These are phyloP conservation scores for Carex arenaria DNA, from an alignment of 202 grass and related monocot species.

Conservation along the genomic window DNA sequence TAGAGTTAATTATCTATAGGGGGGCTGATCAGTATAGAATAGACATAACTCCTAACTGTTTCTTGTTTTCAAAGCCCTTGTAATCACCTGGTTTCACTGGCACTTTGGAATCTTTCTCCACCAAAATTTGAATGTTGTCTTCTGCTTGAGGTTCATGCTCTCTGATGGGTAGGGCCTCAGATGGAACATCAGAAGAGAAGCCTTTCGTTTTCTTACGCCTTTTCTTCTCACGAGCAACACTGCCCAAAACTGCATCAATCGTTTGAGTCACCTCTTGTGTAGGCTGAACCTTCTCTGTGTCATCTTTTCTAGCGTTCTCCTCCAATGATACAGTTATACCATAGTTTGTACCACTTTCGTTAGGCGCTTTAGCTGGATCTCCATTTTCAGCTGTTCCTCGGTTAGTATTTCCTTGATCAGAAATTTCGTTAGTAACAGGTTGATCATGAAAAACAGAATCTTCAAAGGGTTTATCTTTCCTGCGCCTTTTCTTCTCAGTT, in stretches of 20 bases:
- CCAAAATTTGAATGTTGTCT: not conserved
- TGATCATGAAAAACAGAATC: not conserved
- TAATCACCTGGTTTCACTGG: conserved; percentile 15
- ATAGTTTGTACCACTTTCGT: not conserved
- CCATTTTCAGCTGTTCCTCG: conserved; percentile 23
- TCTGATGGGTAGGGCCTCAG: conserved; percentile 18
- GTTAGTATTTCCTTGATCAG: not conserved
- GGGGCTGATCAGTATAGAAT: not conserved
- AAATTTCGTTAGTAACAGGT: not conserved
- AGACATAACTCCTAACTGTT: not conserved
- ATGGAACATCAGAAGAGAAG: conserved; percentile 19
- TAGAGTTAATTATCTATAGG: not conserved
- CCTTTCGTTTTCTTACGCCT: conserved; percentile 20
- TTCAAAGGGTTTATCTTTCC: not conserved
- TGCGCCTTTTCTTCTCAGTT: not conserved
- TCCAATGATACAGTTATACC: conserved; percentile 27
- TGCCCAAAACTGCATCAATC: not conserved
- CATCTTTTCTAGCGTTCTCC: conserved; percentile 21
- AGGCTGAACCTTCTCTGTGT: not conserved
- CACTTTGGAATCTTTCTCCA: not conserved
- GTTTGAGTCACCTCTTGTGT: not conserved
- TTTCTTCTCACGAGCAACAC: not conserved
- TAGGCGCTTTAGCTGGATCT: not conserved
- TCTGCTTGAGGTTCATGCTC: conserved; percentile 19
- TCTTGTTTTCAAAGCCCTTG: not conserved